phyloP scores from a whole-genome alignment of 176 grass and related monocot species.

The Rhynchospora tenuis region DNA sequence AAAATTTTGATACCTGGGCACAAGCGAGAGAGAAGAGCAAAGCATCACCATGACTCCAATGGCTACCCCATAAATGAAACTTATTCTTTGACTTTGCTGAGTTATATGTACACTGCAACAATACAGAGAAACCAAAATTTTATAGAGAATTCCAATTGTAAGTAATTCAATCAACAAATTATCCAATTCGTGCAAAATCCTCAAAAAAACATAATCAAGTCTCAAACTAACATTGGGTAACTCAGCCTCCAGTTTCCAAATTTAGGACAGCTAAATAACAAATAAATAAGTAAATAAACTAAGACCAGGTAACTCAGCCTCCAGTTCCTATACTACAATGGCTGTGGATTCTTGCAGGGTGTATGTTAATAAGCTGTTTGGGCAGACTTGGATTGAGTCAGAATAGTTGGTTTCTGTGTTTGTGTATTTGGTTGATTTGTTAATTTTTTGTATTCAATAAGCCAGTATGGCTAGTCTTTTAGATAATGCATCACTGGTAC shows the following conservation, averaged over 20 bases:
- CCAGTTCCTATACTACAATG: too few relatives aligned
- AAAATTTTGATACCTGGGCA: slow-evolving; percentile 70
- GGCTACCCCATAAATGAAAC: slow-evolving; percentile 93
- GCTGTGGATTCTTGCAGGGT: too few relatives aligned
- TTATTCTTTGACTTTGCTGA: slow-evolving; percentile 95
- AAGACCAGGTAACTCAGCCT: too few relatives aligned
- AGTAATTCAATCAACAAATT: background rate
- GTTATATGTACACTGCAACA: slow-evolving; percentile 88
- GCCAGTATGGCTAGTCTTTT: too few relatives aligned
- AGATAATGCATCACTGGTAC: too few relatives aligned
- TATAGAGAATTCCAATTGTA: background rate
- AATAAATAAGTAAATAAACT: background rate
- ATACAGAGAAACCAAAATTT: slow-evolving; percentile 11
- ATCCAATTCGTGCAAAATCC: slow-evolving; percentile 5
- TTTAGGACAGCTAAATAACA: background rate
- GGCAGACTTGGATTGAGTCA: too few relatives aligned
- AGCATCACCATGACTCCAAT: slow-evolving; percentile 95
- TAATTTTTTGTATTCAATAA: too few relatives aligned
- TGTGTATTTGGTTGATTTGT: too few relatives aligned
- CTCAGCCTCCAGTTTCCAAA: background rate
- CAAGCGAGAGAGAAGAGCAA: slow-evolving; percentile 88
- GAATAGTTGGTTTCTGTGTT: too few relatives aligned
- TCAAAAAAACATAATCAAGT: background rate
- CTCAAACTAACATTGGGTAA: background rate
- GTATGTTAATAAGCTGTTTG: too few relatives aligned